A percentile compares a stretch with the other conserved stretches of the same genome.
phyloP scores from a whole-genome alignment of 148 eudicot species.

The Polygonum aviculare region DNA sequence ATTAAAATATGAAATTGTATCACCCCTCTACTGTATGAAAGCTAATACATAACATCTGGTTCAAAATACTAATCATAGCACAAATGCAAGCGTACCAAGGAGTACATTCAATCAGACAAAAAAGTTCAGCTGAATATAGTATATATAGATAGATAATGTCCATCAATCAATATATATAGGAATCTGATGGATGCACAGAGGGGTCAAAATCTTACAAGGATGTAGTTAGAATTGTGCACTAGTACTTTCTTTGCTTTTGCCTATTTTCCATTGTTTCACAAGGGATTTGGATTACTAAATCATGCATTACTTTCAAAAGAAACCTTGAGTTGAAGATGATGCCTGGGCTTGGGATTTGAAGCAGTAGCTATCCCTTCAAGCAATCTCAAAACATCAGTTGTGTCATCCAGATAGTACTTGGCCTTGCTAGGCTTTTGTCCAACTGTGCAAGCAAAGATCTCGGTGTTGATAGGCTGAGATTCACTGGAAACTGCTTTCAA shows the following conservation, averaged over 20 bases:
- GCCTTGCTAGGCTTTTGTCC: conserved; percentile 94
- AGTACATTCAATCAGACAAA: background rate
- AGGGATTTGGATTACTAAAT: background rate
- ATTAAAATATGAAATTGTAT: background rate
- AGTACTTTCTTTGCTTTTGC: background rate
- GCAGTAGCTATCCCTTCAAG: conserved; percentile 49
- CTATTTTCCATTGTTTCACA: background rate
- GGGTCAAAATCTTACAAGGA: conserved; percentile 1
- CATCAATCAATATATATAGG: background rate
- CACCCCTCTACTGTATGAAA: background rate
- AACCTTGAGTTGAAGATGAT: conserved; percentile 37
- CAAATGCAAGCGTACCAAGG: too few relatives aligned
- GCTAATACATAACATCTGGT: background rate
- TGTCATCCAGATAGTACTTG: conserved; percentile 70
- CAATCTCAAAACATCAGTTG: conserved; percentile 40
- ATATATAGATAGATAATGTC: background rate
- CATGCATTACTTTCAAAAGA: conserved; percentile 35
- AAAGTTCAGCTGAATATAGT: background rate
- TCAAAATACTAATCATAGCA: background rate
- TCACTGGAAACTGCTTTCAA: conserved; percentile 30
- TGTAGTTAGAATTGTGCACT: conserved; percentile 4
- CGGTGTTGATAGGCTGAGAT: conserved; percentile 27
- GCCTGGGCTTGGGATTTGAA: conserved; percentile 37
- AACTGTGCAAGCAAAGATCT: conserved; percentile 76
- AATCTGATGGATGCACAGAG: conserved; percentile 1